Percentiles rank a stretch among this genome's conserved stretches.
Conservation (phyloP, 116 monocot species). For the Dioscorea cayenensis region DNA sequence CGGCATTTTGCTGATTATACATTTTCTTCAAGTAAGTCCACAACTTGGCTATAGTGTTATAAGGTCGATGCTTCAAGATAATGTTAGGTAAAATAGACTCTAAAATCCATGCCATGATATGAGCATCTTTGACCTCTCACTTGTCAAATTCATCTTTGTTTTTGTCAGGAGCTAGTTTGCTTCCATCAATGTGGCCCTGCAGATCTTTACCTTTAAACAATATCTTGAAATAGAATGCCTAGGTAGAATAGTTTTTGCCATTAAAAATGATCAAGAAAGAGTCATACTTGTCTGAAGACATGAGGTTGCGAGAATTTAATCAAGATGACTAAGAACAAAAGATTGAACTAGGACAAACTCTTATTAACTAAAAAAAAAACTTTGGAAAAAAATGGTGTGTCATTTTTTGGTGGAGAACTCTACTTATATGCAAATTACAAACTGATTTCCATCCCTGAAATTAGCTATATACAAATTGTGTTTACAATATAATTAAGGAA, state of each 20-base stretch:
- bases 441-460: too few relatives aligned
- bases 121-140: conserved; percentile 16
- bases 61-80: neutral
- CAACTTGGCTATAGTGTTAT: conserved; percentile 1
- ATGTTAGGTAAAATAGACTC: conserved; percentile 6
- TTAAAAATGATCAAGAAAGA: conserved; percentile 1
- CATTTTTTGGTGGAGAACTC: too few relatives aligned
- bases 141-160: neutral
- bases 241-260: conserved; percentile 14
- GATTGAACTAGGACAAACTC: neutral
- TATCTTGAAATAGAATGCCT: conserved; percentile 9
- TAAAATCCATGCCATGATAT: conserved; percentile 15
- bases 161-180: conserved; percentile 8
- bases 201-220: conserved; percentile 8
- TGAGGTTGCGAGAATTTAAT: conserved; percentile 4
- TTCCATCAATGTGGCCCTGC: conserved; percentile 14
- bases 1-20: neutral
- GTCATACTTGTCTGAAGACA: conserved; percentile 6
- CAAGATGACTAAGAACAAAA: neutral
- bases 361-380: too few relatives aligned
- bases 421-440: too few relatives aligned
- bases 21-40: conserved; percentile 13
- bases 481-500: too few relatives aligned
- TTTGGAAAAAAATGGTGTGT: too few relatives aligned
- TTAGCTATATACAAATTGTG: too few relatives aligned